Conservation (phyloP, 306 rosid genomes). For the Cucurbita maxima region DNA sequence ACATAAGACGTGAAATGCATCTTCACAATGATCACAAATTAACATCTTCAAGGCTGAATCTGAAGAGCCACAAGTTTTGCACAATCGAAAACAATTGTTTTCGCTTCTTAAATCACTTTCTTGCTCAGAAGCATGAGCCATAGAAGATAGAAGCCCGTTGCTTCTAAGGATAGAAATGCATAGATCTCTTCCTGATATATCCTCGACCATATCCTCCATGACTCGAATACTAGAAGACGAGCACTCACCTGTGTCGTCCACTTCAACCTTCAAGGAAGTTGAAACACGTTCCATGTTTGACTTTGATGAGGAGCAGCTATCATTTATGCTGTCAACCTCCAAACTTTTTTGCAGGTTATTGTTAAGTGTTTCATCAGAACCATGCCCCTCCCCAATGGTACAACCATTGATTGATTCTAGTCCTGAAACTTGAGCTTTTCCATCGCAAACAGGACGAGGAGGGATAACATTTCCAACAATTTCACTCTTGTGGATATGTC, state of each 20-base stretch:
- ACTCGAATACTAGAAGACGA: conserved; percentile 58
- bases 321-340: conserved; percentile 54
- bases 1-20: conserved; percentile 68
- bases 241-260: conserved; percentile 69
- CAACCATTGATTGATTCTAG: conserved; percentile 9
- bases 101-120: conserved; percentile 18
- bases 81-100: conserved; percentile 27
- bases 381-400: conserved; percentile 9
- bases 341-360: conserved; percentile 22
- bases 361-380: conserved; percentile 21
- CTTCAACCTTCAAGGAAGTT: conserved; percentile 33
- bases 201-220: conserved; percentile 30
- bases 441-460: conserved; percentile 14
- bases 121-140: conserved; percentile 19
- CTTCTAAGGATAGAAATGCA: conserved; percentile 60
- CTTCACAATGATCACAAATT: conserved; percentile 84
- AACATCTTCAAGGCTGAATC: conserved; percentile 48
- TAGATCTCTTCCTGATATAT: conserved; percentile 51
- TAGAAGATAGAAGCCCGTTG: conserved; percentile 30
- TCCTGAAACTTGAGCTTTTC: conserved; percentile 9
- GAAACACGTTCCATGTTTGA: conserved; percentile 48
- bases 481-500: conserved; percentile 23
- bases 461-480: conserved; percentile 13
- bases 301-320: conserved; percentile 87
- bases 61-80: conserved; percentile 55